phyloP scores from a whole-genome alignment of 176 grass and related monocot genomes.

The Triticum monococcum region DNA sequence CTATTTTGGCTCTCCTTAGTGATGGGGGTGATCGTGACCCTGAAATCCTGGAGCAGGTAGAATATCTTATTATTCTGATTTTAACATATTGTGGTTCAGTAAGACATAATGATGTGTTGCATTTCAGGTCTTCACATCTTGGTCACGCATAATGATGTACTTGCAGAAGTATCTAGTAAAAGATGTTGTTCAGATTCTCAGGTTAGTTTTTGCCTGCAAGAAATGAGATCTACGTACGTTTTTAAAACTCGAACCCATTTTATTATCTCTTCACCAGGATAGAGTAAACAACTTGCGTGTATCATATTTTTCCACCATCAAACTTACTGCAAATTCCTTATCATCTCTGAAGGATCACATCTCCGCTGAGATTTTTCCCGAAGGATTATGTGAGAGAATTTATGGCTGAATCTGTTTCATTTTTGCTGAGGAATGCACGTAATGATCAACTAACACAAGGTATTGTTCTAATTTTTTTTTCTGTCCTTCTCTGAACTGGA shows the following conservation, averaged over 20 bases:
- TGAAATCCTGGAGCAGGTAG: conserved; percentile 89
- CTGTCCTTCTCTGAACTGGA: conserved; percentile 26
- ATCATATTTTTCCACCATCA: conserved; percentile 19
- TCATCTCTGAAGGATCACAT: conserved; percentile 68
- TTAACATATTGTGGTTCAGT: conserved; percentile 26
- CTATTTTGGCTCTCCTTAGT: conserved; percentile 62
- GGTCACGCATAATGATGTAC: conserved; percentile 97
- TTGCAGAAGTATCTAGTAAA: conserved; percentile 96
- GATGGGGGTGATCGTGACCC: conserved; percentile 80
- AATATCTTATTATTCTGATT: conserved; percentile 20
- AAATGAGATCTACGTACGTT: not conserved
- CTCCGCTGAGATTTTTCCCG: conserved; percentile 56
- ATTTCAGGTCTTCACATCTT: conserved; percentile 92
- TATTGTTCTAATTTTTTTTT: conserved; percentile 26
- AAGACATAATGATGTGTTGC: conserved; percentile 22
- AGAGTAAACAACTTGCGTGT: conserved; percentile 26
- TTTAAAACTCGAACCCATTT: not conserved
- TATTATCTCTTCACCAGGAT: not conserved
- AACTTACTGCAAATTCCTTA: conserved; percentile 27
- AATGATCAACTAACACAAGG: conserved; percentile 48
- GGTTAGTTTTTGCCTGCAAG: conserved; percentile 49
- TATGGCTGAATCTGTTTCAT: conserved; percentile 94
- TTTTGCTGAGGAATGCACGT: conserved; percentile 88
- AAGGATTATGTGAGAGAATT: conserved; percentile 91
- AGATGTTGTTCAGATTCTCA: conserved; percentile 73